Conservation (phyloP, 495 filamentous ascomycete species). For the Aspergillus olivimuriae region DNA sequence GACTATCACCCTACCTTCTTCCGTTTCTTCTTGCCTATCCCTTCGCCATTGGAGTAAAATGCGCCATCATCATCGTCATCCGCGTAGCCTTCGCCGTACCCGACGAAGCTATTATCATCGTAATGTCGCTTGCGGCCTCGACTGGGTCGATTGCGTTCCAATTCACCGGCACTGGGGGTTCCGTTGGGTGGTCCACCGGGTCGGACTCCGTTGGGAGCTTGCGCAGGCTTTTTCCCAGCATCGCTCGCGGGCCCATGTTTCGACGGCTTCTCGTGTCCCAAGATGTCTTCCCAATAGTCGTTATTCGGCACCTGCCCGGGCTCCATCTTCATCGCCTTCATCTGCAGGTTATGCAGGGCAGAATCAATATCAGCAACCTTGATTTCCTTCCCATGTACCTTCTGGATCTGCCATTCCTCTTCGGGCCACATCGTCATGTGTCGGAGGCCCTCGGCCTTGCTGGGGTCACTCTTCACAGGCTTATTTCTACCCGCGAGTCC, state of each 20-base stretch:
- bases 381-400: constrained; percentile 55
- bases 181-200: constrained; percentile 25
- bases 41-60: constrained; percentile 41
- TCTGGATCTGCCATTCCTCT: constrained; percentile 60
- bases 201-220: constrained; percentile 25
- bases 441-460: constrained; percentile 33
- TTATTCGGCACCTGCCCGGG: constrained; percentile 51
- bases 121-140: constrained; percentile 63
- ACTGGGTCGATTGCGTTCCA: constrained; percentile 45
- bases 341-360: constrained; percentile 41
- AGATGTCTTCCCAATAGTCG: constrained; percentile 50
- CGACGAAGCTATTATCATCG: constrained; percentile 60
- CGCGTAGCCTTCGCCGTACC: constrained; percentile 59
- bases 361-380: constrained; percentile 39
- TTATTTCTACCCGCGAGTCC: constrained; percentile 59
- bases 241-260: constrained; percentile 28
- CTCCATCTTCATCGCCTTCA: constrained; percentile 49
- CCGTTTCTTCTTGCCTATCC: constrained; percentile 40
- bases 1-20: constrained; percentile 41
- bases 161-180: constrained; percentile 27
- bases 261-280: constrained; percentile 52
- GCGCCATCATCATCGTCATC: constrained; percentile 53
- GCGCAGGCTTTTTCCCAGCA: constrained; percentile 31
- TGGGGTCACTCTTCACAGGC: constrained; percentile 44
- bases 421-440: constrained; percentile 52